A percentile compares a stretch with the other conserved stretches of the same genome.
Evolutionary conservation across 1,139 yeast species (phyloP).

Genomic region (Entelexis sorbosivorans): DNA sequence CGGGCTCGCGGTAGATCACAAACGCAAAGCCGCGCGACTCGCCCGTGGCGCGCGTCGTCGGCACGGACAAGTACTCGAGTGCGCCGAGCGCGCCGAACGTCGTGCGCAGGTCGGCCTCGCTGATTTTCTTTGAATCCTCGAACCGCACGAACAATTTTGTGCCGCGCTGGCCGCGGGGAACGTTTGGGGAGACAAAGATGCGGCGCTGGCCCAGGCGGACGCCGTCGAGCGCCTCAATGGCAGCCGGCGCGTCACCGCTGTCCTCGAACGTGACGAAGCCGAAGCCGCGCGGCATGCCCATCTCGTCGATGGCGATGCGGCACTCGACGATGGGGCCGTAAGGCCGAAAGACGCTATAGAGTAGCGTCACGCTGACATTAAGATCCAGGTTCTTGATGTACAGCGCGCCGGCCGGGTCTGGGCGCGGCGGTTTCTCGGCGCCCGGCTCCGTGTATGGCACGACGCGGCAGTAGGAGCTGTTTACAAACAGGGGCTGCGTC

Average conservation of each 20-base stretch:
- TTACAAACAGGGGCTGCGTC: constrained; percentile 66
- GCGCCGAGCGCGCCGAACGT: constrained; percentile 39
- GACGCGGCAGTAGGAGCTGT: constrained; percentile 63
- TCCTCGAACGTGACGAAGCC: constrained; percentile 64
- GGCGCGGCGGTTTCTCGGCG: constrained; percentile 13
- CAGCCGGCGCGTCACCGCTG: constrained; percentile 15
- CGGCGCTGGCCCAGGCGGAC: constrained; percentile 8
- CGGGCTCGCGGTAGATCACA: constrained; percentile 45
- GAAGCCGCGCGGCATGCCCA: constrained; percentile 72
- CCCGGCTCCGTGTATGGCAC: constrained; percentile 44
- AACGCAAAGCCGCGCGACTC: constrained; percentile 84
- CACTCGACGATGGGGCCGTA: constrained; percentile 77
- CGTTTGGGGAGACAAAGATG: constrained; percentile 10
- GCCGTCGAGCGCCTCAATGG: constrained; percentile 17
- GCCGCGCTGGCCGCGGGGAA: constrained; percentile 15
- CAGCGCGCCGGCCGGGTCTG: constrained; percentile 18
- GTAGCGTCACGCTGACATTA: constrained; percentile 65
- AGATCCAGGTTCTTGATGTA: constrained; percentile 53
- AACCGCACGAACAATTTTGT: constrained; percentile 14
- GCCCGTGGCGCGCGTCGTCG: constrained; percentile 56
- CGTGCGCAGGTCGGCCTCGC: constrained; percentile 3
- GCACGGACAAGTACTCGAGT: constrained; percentile 51
- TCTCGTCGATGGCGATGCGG: constrained; percentile 74
- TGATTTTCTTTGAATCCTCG: not conserved
- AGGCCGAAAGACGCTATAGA: constrained; percentile 73